Evolutionary conservation across 345 rosid genomes (phyloP).

Genomic region (Lenwebbia sp.): DNA sequence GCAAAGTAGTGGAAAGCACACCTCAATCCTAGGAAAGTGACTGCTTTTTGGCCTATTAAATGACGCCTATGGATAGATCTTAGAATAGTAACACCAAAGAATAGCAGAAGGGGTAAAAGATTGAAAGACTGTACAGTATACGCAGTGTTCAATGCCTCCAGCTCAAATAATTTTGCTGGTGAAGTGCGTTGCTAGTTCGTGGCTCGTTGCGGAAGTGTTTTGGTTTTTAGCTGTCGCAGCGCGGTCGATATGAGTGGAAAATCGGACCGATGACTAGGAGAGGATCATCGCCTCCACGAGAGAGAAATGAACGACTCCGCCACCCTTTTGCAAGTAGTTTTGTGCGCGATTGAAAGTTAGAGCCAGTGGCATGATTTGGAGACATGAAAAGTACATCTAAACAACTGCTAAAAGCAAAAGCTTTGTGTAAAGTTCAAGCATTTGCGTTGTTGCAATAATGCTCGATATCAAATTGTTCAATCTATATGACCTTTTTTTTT

Average conservation of each 20-base stretch:
- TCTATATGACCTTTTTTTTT: neutral
- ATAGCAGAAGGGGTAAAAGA: neutral
- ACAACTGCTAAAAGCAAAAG: neutral
- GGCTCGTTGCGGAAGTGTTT: neutral
- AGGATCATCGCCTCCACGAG: neutral
- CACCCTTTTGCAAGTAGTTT: neutral
- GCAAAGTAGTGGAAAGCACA: neutral
- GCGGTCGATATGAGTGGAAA: neutral
- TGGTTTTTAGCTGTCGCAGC: neutral
- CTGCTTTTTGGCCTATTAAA: neutral
- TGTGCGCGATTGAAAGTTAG: neutral
- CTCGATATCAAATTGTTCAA: neutral
- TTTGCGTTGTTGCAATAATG: neutral
- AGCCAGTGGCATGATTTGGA: neutral
- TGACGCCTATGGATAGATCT: neutral
- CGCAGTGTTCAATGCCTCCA: neutral
- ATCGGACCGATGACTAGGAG: neutral
- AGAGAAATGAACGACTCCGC: neutral
- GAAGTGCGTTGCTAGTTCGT: neutral
- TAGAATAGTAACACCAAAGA: neutral
- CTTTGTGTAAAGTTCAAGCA: slow-evolving; percentile 2
- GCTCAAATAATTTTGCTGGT: neutral
- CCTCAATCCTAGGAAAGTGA: neutral
- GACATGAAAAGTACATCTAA: slow-evolving; percentile 13
- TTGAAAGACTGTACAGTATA: neutral